Percentiles rank a stretch among this genome's conserved stretches.
phyloP scores from a whole-genome alignment of 306 rosid species.

The peach (Prunus persica) region DNA sequence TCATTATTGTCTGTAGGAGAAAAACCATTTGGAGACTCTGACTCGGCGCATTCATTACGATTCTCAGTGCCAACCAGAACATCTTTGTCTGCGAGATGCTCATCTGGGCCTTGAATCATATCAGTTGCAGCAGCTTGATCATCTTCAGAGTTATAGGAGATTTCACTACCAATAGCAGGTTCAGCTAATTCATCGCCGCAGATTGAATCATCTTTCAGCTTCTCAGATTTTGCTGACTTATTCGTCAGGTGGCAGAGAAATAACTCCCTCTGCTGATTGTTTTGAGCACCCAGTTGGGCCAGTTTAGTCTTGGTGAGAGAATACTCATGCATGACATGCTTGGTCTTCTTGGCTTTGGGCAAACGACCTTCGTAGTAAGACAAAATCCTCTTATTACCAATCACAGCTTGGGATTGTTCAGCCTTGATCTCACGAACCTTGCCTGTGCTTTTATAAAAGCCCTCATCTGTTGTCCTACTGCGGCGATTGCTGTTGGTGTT shows the following conservation, averaged over 20 bases:
- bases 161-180: conserved; percentile 11
- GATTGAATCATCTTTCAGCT: background rate
- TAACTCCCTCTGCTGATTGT: no score
- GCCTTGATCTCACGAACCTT: conserved; percentile 24
- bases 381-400: conserved; percentile 61
- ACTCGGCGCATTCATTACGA: background rate
- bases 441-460: conserved; percentile 72
- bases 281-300: no score
- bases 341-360: conserved; percentile 26
- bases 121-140: background rate
- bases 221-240: no score
- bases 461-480: conserved; percentile 44
- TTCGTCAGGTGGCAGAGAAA: no score
- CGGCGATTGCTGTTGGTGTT: conserved; percentile 21
- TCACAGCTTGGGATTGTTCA: conserved; percentile 17
- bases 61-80: background rate
- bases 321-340: conserved; percentile 76
- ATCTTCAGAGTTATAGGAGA: background rate
- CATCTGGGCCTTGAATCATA: conserved; percentile 9
- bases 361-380: conserved; percentile 43
- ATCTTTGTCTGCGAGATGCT: background rate
- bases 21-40: no score
- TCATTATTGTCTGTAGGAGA: no score
- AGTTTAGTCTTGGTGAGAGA: conserved; percentile 12
- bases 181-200: conserved; percentile 9